These are phyloP conservation scores for Talaromyces liani DNA, from an alignment of 495 filamentous ascomycete species.

Conservation along the genomic window DNA sequence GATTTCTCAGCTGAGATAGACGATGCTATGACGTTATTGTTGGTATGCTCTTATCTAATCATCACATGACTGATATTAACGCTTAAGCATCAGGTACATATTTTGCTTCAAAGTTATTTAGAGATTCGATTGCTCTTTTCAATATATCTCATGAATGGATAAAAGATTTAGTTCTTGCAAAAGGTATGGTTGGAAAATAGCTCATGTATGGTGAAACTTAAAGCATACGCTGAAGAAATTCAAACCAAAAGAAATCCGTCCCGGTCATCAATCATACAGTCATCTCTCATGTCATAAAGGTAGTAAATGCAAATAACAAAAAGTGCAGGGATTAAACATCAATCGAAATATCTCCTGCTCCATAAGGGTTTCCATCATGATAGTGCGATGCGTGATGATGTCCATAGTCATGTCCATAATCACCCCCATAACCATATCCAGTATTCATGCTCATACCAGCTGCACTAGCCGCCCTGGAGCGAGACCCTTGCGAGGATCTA, in stretches of 20 bases:
- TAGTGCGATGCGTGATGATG: constrained; percentile 11
- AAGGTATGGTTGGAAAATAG: too few relatives aligned
- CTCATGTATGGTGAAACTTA: background rate
- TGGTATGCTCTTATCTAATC: background rate
- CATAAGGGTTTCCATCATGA: constrained; percentile 17
- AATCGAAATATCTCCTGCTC: background rate
- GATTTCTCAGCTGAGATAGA: background rate
- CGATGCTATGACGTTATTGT: constrained; percentile 1
- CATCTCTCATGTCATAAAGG: background rate
- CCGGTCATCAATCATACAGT: constrained; percentile 1
- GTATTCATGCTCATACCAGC: constrained; percentile 7
- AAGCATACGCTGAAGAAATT: background rate
- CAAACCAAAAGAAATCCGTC: background rate
- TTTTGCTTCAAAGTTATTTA: too few relatives aligned
- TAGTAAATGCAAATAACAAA: background rate
- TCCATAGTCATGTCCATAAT: constrained; percentile 10
- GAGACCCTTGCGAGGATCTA: background rate
- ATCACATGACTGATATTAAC: background rate
- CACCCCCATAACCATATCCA: constrained; percentile 15
- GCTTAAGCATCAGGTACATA: background rate
- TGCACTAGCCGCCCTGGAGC: constrained; percentile 1
- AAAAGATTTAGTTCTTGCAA: too few relatives aligned
- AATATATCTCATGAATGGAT: too few relatives aligned
- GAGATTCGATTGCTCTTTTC: too few relatives aligned
- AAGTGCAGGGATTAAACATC: background rate